A percentile compares a stretch with the other conserved stretches of the same genome.
These are phyloP conservation scores for Clitopilus hobsonii DNA, from an alignment of 768 basidiomycete species.

Conservation along the genomic window DNA sequence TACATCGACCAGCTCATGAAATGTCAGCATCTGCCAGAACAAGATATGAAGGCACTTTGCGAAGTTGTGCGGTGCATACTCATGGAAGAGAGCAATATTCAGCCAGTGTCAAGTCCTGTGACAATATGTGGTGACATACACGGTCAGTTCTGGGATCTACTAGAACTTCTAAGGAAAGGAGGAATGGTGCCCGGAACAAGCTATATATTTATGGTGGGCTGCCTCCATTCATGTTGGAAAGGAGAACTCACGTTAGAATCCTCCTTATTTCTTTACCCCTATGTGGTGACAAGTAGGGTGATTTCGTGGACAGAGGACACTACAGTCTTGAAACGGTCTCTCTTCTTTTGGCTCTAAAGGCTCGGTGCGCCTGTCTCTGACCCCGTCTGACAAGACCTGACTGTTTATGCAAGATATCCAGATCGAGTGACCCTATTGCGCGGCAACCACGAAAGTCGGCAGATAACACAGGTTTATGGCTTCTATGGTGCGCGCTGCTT, in stretches of 20 bases:
- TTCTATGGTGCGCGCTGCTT: constrained; percentile 72
- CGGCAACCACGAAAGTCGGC: constrained; percentile 95
- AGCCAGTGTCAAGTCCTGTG: constrained; percentile 92
- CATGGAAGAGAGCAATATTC: constrained; percentile 96
- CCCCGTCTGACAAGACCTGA: not conserved
- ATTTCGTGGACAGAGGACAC: constrained; percentile 96
- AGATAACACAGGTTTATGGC: constrained; percentile 98
- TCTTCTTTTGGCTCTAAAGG: constrained; percentile 83
- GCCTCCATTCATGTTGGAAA: constrained; percentile 30
- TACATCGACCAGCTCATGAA: constrained; percentile 88
- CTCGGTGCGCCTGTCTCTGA: constrained; percentile 46
- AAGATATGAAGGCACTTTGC: constrained; percentile 92
- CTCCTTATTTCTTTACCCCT: constrained; percentile 1
- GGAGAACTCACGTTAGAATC: constrained; percentile 15
- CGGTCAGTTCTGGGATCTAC: constrained; percentile 95
- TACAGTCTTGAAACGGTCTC: constrained; percentile 96
- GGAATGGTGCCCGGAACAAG: constrained; percentile 84
- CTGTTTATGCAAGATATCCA: constrained; percentile 60
- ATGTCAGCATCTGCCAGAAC: constrained; percentile 85
- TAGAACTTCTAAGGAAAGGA: constrained; percentile 84
- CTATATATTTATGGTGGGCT: constrained; percentile 95
- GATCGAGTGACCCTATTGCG: constrained; percentile 88
- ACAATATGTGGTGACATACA: constrained; percentile 97
- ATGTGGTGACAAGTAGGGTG: constrained; percentile 55
- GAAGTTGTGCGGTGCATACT: constrained; percentile 83